A percentile compares a stretch with the other conserved stretches of the same genome.
These are phyloP conservation scores for Psilocybe tampanensis DNA, from an alignment of 768 basidiomycete genomes.

Conservation along the genomic window DNA sequence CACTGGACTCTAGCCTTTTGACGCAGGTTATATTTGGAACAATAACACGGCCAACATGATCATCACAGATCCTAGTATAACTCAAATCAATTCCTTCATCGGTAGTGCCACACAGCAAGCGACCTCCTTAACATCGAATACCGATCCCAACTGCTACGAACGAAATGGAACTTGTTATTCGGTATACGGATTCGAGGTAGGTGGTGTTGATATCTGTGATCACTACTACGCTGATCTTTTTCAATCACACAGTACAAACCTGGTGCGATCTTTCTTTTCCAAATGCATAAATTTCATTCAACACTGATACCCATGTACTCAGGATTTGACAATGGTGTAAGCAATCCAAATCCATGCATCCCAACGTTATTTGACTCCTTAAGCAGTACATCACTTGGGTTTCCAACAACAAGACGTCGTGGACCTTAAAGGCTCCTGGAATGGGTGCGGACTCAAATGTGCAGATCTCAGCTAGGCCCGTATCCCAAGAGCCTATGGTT, in stretches of 20 bases:
- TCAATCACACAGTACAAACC: constrained; percentile 38
- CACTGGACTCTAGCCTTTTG: constrained; percentile 58
- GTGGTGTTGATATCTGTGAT: constrained; percentile 10
- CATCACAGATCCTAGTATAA: constrained; percentile 56
- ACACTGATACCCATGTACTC: not conserved
- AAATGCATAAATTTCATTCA: not conserved
- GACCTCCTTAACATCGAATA: constrained; percentile 70
- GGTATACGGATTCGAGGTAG: constrained; percentile 78
- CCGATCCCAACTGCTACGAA: constrained; percentile 74
- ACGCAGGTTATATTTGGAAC: constrained; percentile 69
- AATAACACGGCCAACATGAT: constrained; percentile 62
- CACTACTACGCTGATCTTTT: not conserved
- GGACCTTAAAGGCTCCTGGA: constrained; percentile 75
- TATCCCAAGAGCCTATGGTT: constrained; percentile 89
- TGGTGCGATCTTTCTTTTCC: constrained; percentile 24
- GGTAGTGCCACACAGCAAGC: constrained; percentile 80
- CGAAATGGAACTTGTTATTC: constrained; percentile 58
- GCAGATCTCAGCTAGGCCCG: constrained; percentile 64
- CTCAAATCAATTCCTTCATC: constrained; percentile 60
- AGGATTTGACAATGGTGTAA: constrained; percentile 69
- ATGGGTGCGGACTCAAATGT: constrained; percentile 62
- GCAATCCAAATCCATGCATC: constrained; percentile 20
- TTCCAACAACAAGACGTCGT: constrained; percentile 61
- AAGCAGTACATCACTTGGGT: constrained; percentile 86
- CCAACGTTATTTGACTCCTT: not conserved